Evolutionary conservation across 306 rosid species (phyloP).

Genomic region (Inga laurina): DNA sequence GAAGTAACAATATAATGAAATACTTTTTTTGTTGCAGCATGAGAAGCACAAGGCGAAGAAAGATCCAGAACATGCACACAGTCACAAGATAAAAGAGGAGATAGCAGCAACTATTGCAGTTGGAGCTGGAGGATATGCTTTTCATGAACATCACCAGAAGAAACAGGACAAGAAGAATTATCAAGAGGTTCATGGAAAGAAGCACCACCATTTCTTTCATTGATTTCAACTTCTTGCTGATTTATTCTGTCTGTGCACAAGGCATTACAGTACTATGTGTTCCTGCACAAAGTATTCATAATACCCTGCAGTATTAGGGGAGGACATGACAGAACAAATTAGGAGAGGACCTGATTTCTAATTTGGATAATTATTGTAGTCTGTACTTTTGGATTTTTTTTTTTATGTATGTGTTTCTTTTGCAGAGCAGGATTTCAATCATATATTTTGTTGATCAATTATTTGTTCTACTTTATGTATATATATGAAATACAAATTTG

Average conservation of each 20-base stretch:
- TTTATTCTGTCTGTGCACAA: not conserved
- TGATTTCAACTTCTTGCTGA: not conserved
- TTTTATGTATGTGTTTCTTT: not conserved
- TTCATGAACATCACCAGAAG: slow-evolving; percentile 75
- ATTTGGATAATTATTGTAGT: not conserved
- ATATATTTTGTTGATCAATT: not conserved
- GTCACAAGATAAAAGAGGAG: slow-evolving; percentile 81
- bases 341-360: not conserved
- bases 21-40: slow-evolving; percentile 34
- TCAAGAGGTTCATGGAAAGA: slow-evolving; percentile 65
- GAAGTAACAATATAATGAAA: not conserved
- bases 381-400: not conserved
- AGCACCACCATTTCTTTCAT: slow-evolving; percentile 58
- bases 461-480: not conserved
- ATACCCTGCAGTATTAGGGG: not conserved
- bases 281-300: not conserved
- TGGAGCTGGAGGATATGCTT: slow-evolving; percentile 69
- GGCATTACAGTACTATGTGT: not conserved
- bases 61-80: slow-evolving; percentile 65
- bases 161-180: slow-evolving; percentile 56
- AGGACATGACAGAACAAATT: not conserved
- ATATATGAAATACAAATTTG: not conserved
- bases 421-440: not conserved
- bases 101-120: slow-evolving; percentile 63
- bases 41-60: slow-evolving; percentile 67